phyloP scores from a whole-genome alignment of 768 basidiomycete genomes.

The Lactarius pseudohatsudake region DNA sequence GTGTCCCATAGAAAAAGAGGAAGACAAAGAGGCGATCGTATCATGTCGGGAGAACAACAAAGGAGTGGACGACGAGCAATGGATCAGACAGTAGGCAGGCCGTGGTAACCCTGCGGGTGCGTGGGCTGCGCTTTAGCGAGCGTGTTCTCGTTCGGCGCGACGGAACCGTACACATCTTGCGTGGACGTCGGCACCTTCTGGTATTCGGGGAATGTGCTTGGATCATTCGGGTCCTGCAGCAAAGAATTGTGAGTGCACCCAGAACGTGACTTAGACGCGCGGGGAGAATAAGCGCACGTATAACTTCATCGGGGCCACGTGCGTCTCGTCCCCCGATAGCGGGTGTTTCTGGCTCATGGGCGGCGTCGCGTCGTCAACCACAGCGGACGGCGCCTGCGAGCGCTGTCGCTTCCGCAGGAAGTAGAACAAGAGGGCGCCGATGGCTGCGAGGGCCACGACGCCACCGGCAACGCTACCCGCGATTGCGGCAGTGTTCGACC shows the following conservation, averaged over 20 bases:
- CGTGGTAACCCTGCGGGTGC: not conserved
- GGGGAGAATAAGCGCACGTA: conserved; percentile 6
- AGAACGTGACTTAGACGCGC: not conserved
- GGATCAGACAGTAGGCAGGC: conserved; percentile 1
- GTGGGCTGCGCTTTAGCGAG: not conserved
- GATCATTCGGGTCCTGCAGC: conserved; percentile 16
- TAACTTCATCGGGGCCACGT: not conserved
- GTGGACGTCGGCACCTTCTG: not conserved
- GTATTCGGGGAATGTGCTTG: conserved; percentile 11
- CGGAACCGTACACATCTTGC: not conserved
- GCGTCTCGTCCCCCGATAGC: not conserved
- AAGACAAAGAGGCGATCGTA: not conserved
- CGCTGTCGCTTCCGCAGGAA: not conserved
- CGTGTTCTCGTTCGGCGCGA: not conserved
- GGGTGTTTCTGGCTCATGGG: too few species aligned
- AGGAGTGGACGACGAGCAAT: too few species aligned
- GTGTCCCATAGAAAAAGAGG: not conserved
- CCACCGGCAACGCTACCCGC: conserved; percentile 6
- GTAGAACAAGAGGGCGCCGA: not conserved
- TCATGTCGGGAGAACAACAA: not conserved
- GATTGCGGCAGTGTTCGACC: not conserved
- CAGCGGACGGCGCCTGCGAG: not conserved
- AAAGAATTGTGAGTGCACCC: not conserved
- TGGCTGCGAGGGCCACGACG: not conserved
- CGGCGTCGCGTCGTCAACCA: not conserved